Percentiles rank a stretch among this genome's conserved stretches.
Conservation (phyloP, 1,284 basidiomycete species). For the Afroboletus lepidellus region DNA sequence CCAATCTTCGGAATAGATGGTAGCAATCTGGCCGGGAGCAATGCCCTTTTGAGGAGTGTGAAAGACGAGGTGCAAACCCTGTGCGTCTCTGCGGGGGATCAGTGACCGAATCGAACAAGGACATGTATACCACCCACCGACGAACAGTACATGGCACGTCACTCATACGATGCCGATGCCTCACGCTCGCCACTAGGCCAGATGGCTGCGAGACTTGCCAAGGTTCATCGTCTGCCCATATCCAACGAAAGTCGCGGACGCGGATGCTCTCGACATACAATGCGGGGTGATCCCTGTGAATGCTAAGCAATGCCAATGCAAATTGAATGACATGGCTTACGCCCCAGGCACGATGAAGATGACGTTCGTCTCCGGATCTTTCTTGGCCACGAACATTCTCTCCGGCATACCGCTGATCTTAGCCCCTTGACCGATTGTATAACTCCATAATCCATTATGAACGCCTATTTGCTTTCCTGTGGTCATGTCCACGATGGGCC, state of each 20-base stretch:
- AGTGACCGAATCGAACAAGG: not conserved
- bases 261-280: slow-evolving; percentile 52
- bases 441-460: slow-evolving; percentile 85
- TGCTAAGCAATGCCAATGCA: not conserved
- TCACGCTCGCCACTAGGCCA: slow-evolving; percentile 54
- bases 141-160: slow-evolving; percentile 50
- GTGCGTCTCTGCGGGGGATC: slow-evolving; percentile 20
- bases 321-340: slow-evolving; percentile 43
- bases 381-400: slow-evolving; percentile 76
- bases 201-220: slow-evolving; percentile 37
- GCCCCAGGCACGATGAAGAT: slow-evolving; percentile 76
- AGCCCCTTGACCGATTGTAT: slow-evolving; percentile 84
- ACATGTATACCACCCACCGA: slow-evolving; percentile 12
- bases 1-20: slow-evolving; percentile 71
- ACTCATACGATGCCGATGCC: slow-evolving; percentile 73
- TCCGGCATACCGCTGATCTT: slow-evolving; percentile 61
- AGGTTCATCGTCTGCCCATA: slow-evolving; percentile 65
- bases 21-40: slow-evolving; percentile 80
- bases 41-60: slow-evolving; percentile 64
- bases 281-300: slow-evolving; percentile 58
- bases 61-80: slow-evolving; percentile 47
- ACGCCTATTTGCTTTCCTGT: slow-evolving; percentile 55
- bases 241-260: slow-evolving; percentile 68
- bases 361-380: slow-evolving; percentile 59
- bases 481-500: slow-evolving; percentile 61